Evolutionary conservation across 2,329 filamentous ascomycete species (phyloP).

Genomic region (Sphaceloma murrayae): DNA sequence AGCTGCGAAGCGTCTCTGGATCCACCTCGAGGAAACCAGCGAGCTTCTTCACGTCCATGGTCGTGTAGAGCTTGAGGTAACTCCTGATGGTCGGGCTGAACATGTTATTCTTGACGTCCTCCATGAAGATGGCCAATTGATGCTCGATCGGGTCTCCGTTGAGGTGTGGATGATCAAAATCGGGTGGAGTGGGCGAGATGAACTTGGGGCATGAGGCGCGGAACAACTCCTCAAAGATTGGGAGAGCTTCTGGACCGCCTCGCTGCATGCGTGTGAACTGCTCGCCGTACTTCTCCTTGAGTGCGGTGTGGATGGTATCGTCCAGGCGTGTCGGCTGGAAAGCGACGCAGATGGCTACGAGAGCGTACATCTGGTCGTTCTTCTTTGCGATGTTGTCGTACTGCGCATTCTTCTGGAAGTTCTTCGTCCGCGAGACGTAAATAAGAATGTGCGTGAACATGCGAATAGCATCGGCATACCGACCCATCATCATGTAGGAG

Average conservation of each 20-base stretch:
- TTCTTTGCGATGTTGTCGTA: slow-evolving; percentile 99
- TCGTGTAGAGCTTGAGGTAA: slow-evolving; percentile 97
- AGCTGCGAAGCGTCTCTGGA: slow-evolving; percentile 88
- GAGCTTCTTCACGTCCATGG: slow-evolving; percentile 97
- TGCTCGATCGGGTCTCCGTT: slow-evolving; percentile 97
- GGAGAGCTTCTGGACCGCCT: slow-evolving; percentile 87
- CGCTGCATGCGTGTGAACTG: slow-evolving; percentile 95
- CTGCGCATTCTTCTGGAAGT: slow-evolving; percentile 98
- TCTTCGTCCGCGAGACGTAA: slow-evolving; percentile 98
- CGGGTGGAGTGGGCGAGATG: slow-evolving; percentile 91
- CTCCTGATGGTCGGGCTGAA: slow-evolving; percentile 96
- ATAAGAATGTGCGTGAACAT: slow-evolving; percentile 99
- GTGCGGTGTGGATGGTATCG: slow-evolving; percentile 96
- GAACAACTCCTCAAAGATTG: slow-evolving; percentile 98
- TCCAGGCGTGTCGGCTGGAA: slow-evolving; percentile 96
- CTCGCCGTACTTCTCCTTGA: slow-evolving; percentile 98
- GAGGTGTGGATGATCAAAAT: slow-evolving; percentile 92
- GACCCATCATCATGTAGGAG: slow-evolving; percentile 99
- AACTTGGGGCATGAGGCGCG: slow-evolving; percentile 97
- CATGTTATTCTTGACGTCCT: slow-evolving; percentile 99
- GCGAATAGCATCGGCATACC: slow-evolving; percentile 97
- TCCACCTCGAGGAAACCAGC: slow-evolving; percentile 94
- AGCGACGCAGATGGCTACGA: slow-evolving; percentile 96
- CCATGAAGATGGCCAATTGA: slow-evolving; percentile 97
- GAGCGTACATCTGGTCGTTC: slow-evolving; percentile 99